Evolutionary conservation across 1,139 yeast species (phyloP), one percentile per base, ranked within the genome.

Genomic region (Lodderomyces elongisporus): DNA sequence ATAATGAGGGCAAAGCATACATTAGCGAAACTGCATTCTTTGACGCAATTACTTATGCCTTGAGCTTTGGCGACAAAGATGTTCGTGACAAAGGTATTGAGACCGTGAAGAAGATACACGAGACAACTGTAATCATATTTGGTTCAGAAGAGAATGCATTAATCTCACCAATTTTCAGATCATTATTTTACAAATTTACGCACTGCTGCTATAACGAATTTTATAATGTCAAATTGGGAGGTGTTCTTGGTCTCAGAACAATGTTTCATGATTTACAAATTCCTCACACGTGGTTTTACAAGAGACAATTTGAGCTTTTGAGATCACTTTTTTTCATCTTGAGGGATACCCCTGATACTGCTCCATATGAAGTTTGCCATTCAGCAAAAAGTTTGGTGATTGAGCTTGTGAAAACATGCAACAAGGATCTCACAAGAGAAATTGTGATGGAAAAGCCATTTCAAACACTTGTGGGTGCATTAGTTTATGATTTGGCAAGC

Each of bases 131-230:
- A 1, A 56, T 74, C 0, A 55, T 91, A 2, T 85, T 87, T 56
- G 95, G 93, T 0, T 58, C 70, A 0, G 66, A 68, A 1, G 84
- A 79, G 17, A 74, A 77, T 36, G 82, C 85, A 0, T 70, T 83
- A 37, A 70, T 74, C 37, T 81, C 85, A 33, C 88, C 95, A 3
- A 70, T 87, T 30, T 74, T 88, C 46, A 74, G 93, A 40, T 71
- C 83, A 4, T 68, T 89, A 67, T 79, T 85, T 46, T 82, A 87
- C 36, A 79, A 81, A 38, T 82, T 91, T 46, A 79, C 94, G 31
- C 98, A 91, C 52, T 76, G 87, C 38, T 91, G 98, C 56, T 91
- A 85, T 53, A 93, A 85, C 42, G 96, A 87, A 53, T 81, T 77
- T 30, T 89, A 85, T 56, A 85, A 83, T 52, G 71, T 80, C 25